Percentiles rank a stretch among this genome's conserved stretches.
Conservation (phyloP, 441 rosid genomes). For the Pelargonium citronellum region DNA sequence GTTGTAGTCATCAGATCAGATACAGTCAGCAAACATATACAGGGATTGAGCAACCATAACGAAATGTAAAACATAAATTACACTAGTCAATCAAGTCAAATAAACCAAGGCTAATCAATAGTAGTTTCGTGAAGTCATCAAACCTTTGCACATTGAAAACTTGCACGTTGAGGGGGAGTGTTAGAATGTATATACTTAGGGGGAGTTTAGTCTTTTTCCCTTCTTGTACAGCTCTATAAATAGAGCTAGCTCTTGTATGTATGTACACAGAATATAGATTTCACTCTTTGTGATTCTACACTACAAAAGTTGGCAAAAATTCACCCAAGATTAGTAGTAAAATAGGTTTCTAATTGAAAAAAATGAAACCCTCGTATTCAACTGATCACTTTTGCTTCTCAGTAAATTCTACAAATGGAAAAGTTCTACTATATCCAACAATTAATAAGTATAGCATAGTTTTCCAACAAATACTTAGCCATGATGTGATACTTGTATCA, state of each 20-base stretch:
- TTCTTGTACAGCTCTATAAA: no score
- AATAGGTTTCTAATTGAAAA: neutral
- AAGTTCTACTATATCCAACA: neutral
- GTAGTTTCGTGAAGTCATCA: neutral
- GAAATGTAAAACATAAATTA: neutral
- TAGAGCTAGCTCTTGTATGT: no score
- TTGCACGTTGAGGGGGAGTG: no score
- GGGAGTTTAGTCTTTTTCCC: no score
- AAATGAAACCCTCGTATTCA: neutral
- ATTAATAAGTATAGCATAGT: no score
- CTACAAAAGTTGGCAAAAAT: neutral
- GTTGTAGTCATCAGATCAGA: neutral
- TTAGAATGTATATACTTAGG: no score
- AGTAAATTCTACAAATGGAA: neutral
- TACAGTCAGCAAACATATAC: neutral
- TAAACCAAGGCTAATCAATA: neutral
- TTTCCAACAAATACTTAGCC: no score
- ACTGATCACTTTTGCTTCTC: neutral
- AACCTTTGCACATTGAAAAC: neutral
- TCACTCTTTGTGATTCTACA: no score
- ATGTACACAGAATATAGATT: no score
- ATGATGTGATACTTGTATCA: no score
- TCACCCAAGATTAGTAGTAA: neutral
- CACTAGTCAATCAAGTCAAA: neutral
- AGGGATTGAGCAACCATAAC: neutral